Evolutionary conservation across 495 filamentous ascomycete genomes (phyloP).

Genomic region (Xylaria acuta): DNA sequence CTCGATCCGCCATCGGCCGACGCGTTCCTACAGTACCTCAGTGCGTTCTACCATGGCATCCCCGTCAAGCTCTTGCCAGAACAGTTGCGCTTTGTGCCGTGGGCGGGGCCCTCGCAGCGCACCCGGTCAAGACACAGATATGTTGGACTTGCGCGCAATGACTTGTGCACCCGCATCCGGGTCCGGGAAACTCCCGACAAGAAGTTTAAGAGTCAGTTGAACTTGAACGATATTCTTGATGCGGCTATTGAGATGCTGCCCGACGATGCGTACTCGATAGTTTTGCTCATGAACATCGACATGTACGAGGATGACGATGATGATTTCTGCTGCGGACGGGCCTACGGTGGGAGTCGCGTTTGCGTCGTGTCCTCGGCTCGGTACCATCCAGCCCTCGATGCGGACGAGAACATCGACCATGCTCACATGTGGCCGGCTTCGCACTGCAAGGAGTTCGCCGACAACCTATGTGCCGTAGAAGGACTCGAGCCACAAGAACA

Average conservation of each 20-base stretch:
- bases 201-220: constrained; percentile 60
- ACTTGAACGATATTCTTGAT: constrained; percentile 70
- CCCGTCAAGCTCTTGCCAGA: constrained; percentile 53
- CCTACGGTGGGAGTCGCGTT: constrained; percentile 68
- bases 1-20: constrained; percentile 33
- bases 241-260: constrained; percentile 62
- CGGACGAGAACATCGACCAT: constrained; percentile 49
- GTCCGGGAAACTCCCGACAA: constrained; percentile 56
- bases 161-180: constrained; percentile 58
- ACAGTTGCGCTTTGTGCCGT: constrained; percentile 51
- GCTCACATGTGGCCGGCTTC: constrained; percentile 68
- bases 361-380: constrained; percentile 65
- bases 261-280: constrained; percentile 63
- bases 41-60: constrained; percentile 67
- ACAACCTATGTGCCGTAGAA: constrained; percentile 35
- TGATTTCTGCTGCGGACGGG: constrained; percentile 70
- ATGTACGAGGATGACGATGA: constrained; percentile 72
- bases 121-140: constrained; percentile 28
- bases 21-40: constrained; percentile 59
- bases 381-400: constrained; percentile 64
- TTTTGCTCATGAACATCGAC: constrained; percentile 66
- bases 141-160: constrained; percentile 52
- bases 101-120: constrained; percentile 45
- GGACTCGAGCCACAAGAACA: neutral
- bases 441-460: constrained; percentile 62